Percentiles rank a stretch among this genome's conserved stretches.
Evolutionary conservation across 805 yeast genomes (phyloP).

Genomic region (Danielia reshetovae): DNA sequence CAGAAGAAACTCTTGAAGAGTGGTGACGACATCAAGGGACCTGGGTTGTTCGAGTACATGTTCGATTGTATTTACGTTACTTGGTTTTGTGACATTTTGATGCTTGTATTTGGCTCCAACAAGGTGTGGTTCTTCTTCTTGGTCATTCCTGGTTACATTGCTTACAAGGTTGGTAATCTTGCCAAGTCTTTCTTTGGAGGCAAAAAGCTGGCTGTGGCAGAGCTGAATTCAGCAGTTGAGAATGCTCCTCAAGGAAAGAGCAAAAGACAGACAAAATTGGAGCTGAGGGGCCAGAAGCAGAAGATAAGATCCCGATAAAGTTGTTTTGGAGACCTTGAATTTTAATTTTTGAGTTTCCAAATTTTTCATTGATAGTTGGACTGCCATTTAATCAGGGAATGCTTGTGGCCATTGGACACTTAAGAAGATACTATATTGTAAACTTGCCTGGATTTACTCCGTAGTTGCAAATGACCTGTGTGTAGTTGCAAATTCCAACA

Average conservation of each 20-base stretch:
- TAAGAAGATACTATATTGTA: too few species aligned
- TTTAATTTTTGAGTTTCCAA: too few species aligned
- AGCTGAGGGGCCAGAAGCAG: slow-evolving; percentile 12
- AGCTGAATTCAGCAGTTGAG: background rate
- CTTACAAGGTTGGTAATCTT: slow-evolving; percentile 42
- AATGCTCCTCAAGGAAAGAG: slow-evolving; percentile 9
- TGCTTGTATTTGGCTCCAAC: slow-evolving; percentile 51
- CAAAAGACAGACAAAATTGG: slow-evolving; percentile 16
- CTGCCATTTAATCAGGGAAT: too few species aligned
- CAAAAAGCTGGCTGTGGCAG: slow-evolving; percentile 2
- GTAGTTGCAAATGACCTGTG: too few species aligned
- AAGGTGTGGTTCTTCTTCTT: slow-evolving; percentile 55
- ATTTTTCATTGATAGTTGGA: too few species aligned
- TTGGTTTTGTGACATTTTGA: slow-evolving; percentile 51
- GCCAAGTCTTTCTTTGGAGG: slow-evolving; percentile 19
- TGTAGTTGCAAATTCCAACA: too few species aligned
- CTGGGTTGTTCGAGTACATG: slow-evolving; percentile 69
- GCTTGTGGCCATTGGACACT: too few species aligned
- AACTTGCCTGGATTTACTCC: too few species aligned
- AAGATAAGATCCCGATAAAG: slow-evolving; percentile 4
- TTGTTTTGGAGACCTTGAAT: too few species aligned
- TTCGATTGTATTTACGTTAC: slow-evolving; percentile 69
- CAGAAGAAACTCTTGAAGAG: slow-evolving; percentile 39
- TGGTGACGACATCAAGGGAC: slow-evolving; percentile 59
- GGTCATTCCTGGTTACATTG: slow-evolving; percentile 51